A percentile compares a stretch with the other conserved stretches of the same genome.
Conservation (phyloP, 768 basidiomycete genomes). For the Tremella yokohamensis region DNA sequence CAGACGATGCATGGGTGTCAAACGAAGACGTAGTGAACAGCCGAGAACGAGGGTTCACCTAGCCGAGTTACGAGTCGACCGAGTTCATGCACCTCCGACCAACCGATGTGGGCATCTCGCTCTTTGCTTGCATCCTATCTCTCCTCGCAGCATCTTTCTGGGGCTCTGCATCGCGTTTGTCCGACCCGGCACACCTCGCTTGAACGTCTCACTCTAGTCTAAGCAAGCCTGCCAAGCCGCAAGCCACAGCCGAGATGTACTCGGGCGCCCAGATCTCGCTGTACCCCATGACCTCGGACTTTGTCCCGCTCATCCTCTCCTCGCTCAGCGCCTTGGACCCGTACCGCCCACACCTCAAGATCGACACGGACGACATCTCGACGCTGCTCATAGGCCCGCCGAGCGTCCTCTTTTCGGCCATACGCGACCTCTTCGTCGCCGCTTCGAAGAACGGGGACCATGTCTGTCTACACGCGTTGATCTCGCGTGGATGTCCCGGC, state of each 20-base stretch:
- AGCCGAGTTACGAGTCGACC: too few relatives aligned
- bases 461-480: slow-evolving; percentile 9
- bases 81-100: too few relatives aligned
- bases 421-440: slow-evolving; percentile 15
- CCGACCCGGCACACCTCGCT: too few relatives aligned
- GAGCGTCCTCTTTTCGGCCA: slow-evolving; percentile 8
- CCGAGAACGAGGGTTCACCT: too few relatives aligned
- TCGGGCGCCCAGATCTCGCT: slow-evolving; percentile 15
- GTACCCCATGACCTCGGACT: slow-evolving; percentile 13
- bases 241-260: slow-evolving; percentile 7
- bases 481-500: slow-evolving; percentile 18
- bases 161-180: too few relatives aligned
- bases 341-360: slow-evolving; percentile 8
- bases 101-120: too few relatives aligned
- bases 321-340: slow-evolving; percentile 13
- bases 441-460: slow-evolving; percentile 7
- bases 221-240: too few relatives aligned
- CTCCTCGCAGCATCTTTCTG: too few relatives aligned
- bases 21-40: too few relatives aligned
- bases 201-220: too few relatives aligned
- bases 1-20: too few relatives aligned
- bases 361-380: slow-evolving; percentile 17
- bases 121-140: too few relatives aligned
- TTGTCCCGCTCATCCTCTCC: slow-evolving; percentile 12
- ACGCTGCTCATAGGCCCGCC: slow-evolving; percentile 18